Base-by-base conservation (phyloP, 192 early-diverging fungal species). In the Linnemannia schmuckeri region DNA sequence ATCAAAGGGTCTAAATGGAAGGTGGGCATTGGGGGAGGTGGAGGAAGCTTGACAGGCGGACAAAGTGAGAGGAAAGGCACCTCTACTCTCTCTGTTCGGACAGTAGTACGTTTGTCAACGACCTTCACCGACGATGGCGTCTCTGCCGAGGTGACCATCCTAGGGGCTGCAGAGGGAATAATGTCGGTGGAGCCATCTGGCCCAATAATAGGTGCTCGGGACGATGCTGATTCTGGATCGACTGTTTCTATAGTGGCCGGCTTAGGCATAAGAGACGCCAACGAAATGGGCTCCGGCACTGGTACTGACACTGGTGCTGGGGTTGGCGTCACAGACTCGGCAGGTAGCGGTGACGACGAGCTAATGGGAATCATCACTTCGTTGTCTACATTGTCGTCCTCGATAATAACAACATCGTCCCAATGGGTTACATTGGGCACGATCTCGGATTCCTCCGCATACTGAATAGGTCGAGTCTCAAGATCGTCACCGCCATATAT, bases 401-500 rank as follows among this genome's bases (percentile, higher is more conserved):
- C 70, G n/a, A 72, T 35, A 15, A 55, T n/a, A 7, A 57, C 70
- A 61, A 55, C 49, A 15, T 47, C 68, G 2, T 49, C 49, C 20
- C 77, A 38, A 24, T n/a, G 47, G 9, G 4, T 27, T 1, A 79
- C 68, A 3, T 61, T 74, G 17, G 79, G 78, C n/a, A 88, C 40
- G 30, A 70, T 70, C 18, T 63, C 42, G 37, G 44, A 61, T 47
- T 88, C 79, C 7, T 44, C 33, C 24, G 83, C 87, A 68, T 88
- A 88, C 18, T 63, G 49, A 20, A 88, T 80, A 52, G 80, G 74
- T 38, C 78, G 70, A 52, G 27, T 47, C 55, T 88, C 83, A 7
- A 69, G 46, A 17, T 69, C 46, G 35, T 75, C 85, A 9, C 30
- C 76, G 13, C 85, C 84, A 79, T 90, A 90, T 17, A 82, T 74